Base-by-base conservation (phyloP, 192 early-diverging fungal genomes). In the Glomus cerebriforme region DNA sequence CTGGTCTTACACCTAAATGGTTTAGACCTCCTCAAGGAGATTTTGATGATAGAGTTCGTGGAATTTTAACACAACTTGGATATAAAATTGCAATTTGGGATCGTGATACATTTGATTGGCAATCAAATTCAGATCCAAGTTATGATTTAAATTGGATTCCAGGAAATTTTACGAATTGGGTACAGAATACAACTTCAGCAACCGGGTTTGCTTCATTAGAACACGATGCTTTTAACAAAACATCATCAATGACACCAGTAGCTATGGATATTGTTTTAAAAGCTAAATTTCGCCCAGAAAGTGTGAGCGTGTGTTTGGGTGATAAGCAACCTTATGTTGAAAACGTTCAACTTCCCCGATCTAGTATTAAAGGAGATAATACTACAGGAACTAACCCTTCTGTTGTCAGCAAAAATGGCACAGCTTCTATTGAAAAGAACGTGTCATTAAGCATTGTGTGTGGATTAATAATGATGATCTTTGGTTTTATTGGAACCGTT, bases 21-120 rank as follows among this genome's bases (percentile, higher is more conserved):
- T 86, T 87, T 79, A 84, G 91, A 73, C 86, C 90, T 29, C 80
- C 81, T 12, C 74, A 88, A 65, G 92, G 92, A 31, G 93, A 93
- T 75, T 83, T 91, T 43, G 90, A 93, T 81, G 88, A 94, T 80
- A 89, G 92, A 78, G 88, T 93, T 43, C 86, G 93, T 59, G 84
- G 81, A 59, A 89, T 94, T 70, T 83, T 86, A 19, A 67, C 77
- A 43, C 84, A 90, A 59, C 80, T 94, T 78, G 92, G 88, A 49
- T 89, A 82, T 60, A 78, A 69, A 49, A 35, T 82, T 62, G 79
- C 80, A 54, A 45, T 79, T n/a, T 82, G 81, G 81, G 67, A 78
- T 49, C 32, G 43, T 24, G 81, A 84, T 78, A 60, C 27, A 0
- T 74, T 71, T 29, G 81, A 82, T 69, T 77, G 49, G 35, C 7